Base-by-base conservation (phyloP, 768 basidiomycete species). In the Amanita phalloides region DNA sequence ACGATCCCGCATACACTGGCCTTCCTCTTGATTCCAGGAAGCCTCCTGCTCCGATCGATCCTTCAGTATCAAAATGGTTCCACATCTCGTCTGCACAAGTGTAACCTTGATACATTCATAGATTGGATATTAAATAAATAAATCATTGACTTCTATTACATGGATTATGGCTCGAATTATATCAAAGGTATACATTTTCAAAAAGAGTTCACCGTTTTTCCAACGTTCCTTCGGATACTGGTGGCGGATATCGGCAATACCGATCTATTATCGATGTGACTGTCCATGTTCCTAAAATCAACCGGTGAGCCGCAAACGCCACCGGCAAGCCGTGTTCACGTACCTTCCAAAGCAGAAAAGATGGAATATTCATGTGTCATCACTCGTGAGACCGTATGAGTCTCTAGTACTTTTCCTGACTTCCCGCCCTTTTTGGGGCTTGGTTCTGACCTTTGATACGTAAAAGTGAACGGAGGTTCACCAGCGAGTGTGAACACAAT, bases 61-160 rank as follows among this genome's bases (percentile, higher is more conserved):
- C 90, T 55, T 86, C 92, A 90, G 89, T 91, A 59, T 89, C 82
- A 57, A 91, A 90, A 64, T 91, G 89, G 90, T 92, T 92, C 81
- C 89, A 91, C 70, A 93, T 93, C 61, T 89, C 90, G 20, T 90
- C 90, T 32, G 87, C 87, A 30, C 84, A 86, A 57, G 85, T 90
- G 54, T 90, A 73, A 23, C 36, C 20, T 23, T 20, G 33, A 38
- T 44, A 17, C 25, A 33, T 33, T 33, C 33, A 5, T 33, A 33
- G 33, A 33, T 33, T 33, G 33, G 33, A 33, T 11, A 13, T 10
- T 47, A 52, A 26, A 28, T 44, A 47, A 53, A 32, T 33, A 42
- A n/a, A 51, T 51, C 38, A 42, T 42, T 38, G 28, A 23, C 6
- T 30, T 45, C 14, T 45, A 9, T 17, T 17, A 35, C 21, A 48